Evolutionary conservation across 768 basidiomycete species (phyloP), one percentile per base, ranked within the genome.

Genomic region (Melanogaster broomeanus): DNA sequence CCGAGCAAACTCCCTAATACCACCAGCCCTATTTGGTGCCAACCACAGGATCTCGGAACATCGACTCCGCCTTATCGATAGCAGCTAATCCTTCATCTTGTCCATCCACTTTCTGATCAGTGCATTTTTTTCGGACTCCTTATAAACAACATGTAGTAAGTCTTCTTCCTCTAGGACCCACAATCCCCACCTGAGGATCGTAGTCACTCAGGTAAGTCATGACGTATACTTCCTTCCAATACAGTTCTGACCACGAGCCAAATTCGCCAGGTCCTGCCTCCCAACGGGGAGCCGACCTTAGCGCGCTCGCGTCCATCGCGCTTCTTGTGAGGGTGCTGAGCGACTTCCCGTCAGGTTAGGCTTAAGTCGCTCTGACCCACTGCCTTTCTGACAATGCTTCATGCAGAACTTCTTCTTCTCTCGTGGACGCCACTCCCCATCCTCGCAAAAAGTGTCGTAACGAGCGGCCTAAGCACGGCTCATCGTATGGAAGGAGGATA

Each of bases 391-490:
- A 64, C 40, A 22, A 19, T 30, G 55, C 44, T 41, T 51, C 43
- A 11, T 41, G 52, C 44, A 59, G 71, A 62, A 58, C 54, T 53
- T 49, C 53, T 63, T 61, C 63, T 70, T 60, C 63, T 70, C 60
- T 61, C 70, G 74, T 65, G 67, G 85, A 86, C 77, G 72, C 74
- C 76, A 65, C 78, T 82, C 74, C 64, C 64, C 84, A 80, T 75
- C 83, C 81, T 77, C 73, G 53, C 83, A 85, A 83, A 72, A 85
- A 82, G 78, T 82, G 80, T 81, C 75, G 83, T 81, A 83, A 79
- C 83, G 82, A 81, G 77, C 78, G 78, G 73, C 77, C 83, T 77
- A 84, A 84, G 85, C 72, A 80, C 77, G 83, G 83, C 77, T 83
- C 69, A 70, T 75, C 72, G 81, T 76, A 75, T 83, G 78, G 76